Evolutionary conservation across 1,139 yeast species (phyloP).

Genomic region (Geotrichum reessii): DNA sequence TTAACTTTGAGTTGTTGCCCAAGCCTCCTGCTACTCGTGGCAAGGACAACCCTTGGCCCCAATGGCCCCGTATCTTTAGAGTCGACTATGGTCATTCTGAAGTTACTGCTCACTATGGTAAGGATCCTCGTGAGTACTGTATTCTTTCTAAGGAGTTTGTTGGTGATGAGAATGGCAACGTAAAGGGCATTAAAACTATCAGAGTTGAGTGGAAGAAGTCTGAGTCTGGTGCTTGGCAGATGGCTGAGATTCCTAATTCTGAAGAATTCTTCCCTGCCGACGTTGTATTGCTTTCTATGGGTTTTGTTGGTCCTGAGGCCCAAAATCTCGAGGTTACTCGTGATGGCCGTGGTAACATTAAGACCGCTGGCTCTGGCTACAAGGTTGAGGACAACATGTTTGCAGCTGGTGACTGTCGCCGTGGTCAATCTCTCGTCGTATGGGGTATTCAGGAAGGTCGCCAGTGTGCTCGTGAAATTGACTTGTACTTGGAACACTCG

Average conservation of each 20-base stretch:
- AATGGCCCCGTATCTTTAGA: conserved; percentile 97
- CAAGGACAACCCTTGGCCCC: conserved; percentile 99
- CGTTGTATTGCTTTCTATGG: conserved; percentile 90
- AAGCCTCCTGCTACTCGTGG: conserved; percentile 83
- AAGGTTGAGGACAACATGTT: conserved; percentile 66
- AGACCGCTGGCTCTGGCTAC: conserved; percentile 65
- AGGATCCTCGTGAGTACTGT: conserved; percentile 96
- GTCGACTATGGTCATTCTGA: conserved; percentile 98
- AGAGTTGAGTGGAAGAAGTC: conserved; percentile 98
- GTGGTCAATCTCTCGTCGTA: conserved; percentile 96
- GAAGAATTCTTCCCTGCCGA: conserved; percentile 95
- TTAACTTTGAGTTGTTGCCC: conserved; percentile 91
- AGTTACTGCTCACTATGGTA: conserved; percentile 89
- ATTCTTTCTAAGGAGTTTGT: conserved; percentile 92
- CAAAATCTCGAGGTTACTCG: conserved; percentile 67
- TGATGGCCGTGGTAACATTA: conserved; percentile 82
- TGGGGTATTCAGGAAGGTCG: conserved; percentile 99
- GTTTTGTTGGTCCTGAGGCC: conserved; percentile 93
- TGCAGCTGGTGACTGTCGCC: conserved; percentile 98
- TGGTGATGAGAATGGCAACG: conserved; percentile 91
- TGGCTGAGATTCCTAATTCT: conserved; percentile 94
- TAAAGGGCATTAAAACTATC: conserved; percentile 84
- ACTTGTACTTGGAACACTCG: conserved; percentile 66
- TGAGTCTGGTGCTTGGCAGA: conserved; percentile 96
- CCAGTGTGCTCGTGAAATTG: conserved; percentile 95